These are phyloP conservation scores for Triticum timopheevii DNA, from an alignment of 176 grass and related monocot species.

Conservation along the genomic window DNA sequence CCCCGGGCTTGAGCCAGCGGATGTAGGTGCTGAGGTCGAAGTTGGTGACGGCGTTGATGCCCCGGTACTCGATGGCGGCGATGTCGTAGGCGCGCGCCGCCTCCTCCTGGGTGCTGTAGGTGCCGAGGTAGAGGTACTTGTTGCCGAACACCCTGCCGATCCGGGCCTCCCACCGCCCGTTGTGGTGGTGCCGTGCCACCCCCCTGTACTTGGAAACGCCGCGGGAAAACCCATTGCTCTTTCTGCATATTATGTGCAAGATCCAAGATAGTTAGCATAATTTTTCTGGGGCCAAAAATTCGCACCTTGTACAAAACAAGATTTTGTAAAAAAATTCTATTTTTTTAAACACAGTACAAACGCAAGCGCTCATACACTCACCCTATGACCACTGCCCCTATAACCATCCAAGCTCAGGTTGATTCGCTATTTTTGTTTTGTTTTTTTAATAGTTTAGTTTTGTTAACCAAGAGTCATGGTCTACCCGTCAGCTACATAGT, in stretches of 20 bases:
- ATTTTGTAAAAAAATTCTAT: no score
- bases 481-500: no score
- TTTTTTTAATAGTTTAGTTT: no score
- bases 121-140: constrained; percentile 84
- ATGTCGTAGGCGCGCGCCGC: constrained; percentile 77
- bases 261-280: not conserved
- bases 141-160: constrained; percentile 73
- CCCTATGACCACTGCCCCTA: no score
- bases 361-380: no score
- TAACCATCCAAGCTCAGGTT: no score
- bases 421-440: no score
- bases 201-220: constrained; percentile 79
- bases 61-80: constrained; percentile 72
- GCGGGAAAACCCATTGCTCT: constrained; percentile 75
- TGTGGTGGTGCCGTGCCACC: constrained; percentile 77
- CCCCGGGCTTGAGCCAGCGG: constrained; percentile 64
- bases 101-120: constrained; percentile 67
- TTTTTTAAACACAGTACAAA: no score
- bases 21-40: constrained; percentile 80
- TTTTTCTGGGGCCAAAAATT: no score
- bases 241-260: constrained; percentile 30
- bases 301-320: no score
- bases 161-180: constrained; percentile 68
- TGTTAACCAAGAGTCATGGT: no score
- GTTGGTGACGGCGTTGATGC: constrained; percentile 81